Base-by-base conservation (phyloP, 2,329 filamentous ascomycete species). In the Beauveria bassiana region DNA sequence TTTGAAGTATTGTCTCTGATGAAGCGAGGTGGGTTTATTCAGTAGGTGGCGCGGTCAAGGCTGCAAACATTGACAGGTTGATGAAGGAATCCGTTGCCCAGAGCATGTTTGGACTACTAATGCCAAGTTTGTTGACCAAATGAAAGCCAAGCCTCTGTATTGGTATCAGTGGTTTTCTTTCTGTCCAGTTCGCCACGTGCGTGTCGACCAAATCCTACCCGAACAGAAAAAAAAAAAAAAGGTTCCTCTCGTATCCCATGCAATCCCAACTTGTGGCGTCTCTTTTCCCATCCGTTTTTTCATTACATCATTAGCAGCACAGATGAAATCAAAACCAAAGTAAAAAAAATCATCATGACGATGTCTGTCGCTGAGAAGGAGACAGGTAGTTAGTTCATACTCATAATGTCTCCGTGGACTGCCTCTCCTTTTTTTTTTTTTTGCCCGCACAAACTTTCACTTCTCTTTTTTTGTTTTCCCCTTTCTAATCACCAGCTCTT, bases 241-340 rank as follows among this genome's bases (percentile, higher is more conserved):
- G 1, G 16, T 20, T 52, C 31, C 28, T 26, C 31, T 22, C 24
- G 9, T 22, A 22, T 47, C 54, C 20, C 42, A 34, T 24, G 26
- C 20, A 12, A 14, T 26, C 31, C 43, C 43, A 47, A 8, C 42
- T 47, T 24, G n/a, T 26, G 14, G 26, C 28, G 31, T 40, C 45
- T 22, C 16, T 40, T 50, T n/a, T 47, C 54, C 26, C 54, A 38
- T 50, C 14, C 20, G 45, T 5, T 58, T 58, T 58, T 58, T 58
- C 45, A 57, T 57, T 57, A 57, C 54, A 57, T 57, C 54, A 57
- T 57, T 22, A 47, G 38, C 47, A 43, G 54, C 28, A 12, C 28
- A 12, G 28, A 58, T 42, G 31, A 58, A 42, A 53, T 38, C 28
- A 31, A 50, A n/a, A 26, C 18, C 4, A 20, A 26, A 40, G n/a